These are phyloP conservation scores for Colletotrichum lini DNA, from an alignment of 2,329 filamentous ascomycete species.

Conservation along the genomic window DNA sequence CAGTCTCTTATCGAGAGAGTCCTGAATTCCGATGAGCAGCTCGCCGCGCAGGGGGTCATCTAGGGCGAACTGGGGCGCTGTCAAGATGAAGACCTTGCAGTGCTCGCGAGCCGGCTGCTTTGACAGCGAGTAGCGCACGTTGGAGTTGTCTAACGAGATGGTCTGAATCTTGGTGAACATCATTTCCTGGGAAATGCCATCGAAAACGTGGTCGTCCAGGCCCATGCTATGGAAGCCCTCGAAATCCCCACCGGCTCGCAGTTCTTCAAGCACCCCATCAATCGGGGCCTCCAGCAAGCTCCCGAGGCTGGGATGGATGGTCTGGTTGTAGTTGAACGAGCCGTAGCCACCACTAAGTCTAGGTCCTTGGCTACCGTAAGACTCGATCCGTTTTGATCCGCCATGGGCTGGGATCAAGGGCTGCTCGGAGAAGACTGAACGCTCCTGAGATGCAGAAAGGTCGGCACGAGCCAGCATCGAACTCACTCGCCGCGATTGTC, in stretches of 20 bases:
- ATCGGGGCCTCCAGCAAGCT: constrained; percentile 78
- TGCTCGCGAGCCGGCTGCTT: constrained; percentile 67
- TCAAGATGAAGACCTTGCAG: constrained; percentile 77
- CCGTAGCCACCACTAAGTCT: constrained; percentile 70
- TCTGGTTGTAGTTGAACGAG: constrained; percentile 60
- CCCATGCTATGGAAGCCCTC: constrained; percentile 81
- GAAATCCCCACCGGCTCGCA: constrained; percentile 73
- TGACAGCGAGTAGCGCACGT: constrained; percentile 72
- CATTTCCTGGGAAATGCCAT: constrained; percentile 81
- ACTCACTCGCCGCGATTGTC: constrained; percentile 85
- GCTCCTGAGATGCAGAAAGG: constrained; percentile 86
- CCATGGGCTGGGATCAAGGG: constrained; percentile 56
- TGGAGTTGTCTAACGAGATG: constrained; percentile 73
- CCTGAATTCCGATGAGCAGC: constrained; percentile 78
- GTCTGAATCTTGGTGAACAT: constrained; percentile 79
- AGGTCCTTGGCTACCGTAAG: constrained; percentile 77
- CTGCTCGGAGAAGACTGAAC: constrained; percentile 83
- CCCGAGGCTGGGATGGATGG: constrained; percentile 66
- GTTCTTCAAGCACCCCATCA: constrained; percentile 78
- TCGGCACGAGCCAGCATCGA: constrained; percentile 91
- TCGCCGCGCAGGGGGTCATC: constrained; percentile 69
- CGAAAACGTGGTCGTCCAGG: constrained; percentile 79
- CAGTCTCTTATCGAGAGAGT: constrained; percentile 76
- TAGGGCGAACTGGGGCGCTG: constrained; percentile 69
- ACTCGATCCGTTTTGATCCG: constrained; percentile 76